Percentiles rank a stretch among this genome's conserved stretches.
phyloP scores from a whole-genome alignment of 73 alveolate genomes.

The Effrenium voratum region DNA sequence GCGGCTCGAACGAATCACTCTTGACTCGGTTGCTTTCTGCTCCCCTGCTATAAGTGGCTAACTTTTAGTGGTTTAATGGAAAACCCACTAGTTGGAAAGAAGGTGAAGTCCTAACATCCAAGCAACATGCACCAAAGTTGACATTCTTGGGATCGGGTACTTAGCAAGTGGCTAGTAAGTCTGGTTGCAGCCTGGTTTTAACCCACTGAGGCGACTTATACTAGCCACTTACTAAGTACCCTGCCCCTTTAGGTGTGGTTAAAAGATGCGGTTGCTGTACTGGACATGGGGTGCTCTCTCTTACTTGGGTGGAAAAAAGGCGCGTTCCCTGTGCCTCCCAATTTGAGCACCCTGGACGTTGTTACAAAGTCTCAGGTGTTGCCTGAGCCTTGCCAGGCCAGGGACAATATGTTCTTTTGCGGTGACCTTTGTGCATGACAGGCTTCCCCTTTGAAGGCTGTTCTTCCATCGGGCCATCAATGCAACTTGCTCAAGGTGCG shows the following conservation, averaged over 20 bases:
- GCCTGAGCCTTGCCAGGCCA: background rate
- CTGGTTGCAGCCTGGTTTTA: too few species aligned
- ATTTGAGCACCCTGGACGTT: too few species aligned
- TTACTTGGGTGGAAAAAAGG: too few species aligned
- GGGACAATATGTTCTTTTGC: background rate
- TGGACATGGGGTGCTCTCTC: too few species aligned
- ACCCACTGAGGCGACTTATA: too few species aligned
- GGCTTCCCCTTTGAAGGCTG: too few species aligned
- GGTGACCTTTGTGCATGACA: too few species aligned
- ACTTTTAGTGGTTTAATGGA: background rate
- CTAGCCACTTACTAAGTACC: too few species aligned
- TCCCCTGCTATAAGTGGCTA: background rate
- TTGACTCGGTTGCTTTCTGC: background rate
- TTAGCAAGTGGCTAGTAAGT: background rate
- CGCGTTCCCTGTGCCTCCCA: too few species aligned
- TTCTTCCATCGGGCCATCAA: background rate
- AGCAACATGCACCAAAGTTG: background rate
- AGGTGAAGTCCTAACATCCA: background rate
- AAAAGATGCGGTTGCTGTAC: too few species aligned
- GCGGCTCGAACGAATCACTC: background rate
- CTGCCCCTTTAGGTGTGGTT: too few species aligned
- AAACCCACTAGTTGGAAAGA: background rate
- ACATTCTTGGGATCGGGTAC: background rate
- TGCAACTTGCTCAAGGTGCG: background rate
- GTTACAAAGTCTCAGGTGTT: too few species aligned